Evolutionary conservation across 768 basidiomycete genomes (phyloP).

Genomic region (Russula earlei): DNA sequence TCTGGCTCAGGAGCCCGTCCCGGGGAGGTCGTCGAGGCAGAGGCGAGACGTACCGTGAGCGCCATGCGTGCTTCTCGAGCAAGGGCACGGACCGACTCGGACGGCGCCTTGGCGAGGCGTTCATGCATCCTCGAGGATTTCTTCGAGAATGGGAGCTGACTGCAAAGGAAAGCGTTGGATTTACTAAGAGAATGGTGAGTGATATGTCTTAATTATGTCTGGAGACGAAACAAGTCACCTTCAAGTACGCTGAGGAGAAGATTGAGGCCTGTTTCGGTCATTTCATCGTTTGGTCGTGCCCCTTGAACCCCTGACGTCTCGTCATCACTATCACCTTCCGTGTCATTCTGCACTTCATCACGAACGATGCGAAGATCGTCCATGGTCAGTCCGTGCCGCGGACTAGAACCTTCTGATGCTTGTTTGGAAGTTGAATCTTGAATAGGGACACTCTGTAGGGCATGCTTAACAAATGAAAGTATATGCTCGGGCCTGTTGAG

Average conservation of each 20-base stretch:
- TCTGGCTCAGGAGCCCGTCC: slow-evolving; percentile 41
- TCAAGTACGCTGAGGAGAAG: slow-evolving; percentile 79
- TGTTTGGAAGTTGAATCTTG: slow-evolving; percentile 8
- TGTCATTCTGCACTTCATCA: slow-evolving; percentile 26
- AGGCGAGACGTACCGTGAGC: slow-evolving; percentile 70
- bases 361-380: slow-evolving; percentile 32
- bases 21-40: slow-evolving; percentile 34
- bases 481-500: slow-evolving; percentile 60
- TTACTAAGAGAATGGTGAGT: slow-evolving; percentile 26
- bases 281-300: slow-evolving; percentile 42
- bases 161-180: slow-evolving; percentile 53
- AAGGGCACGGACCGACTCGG: slow-evolving; percentile 42
- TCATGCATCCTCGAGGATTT: slow-evolving; percentile 63
- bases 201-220: background rate
- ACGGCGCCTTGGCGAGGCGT: slow-evolving; percentile 39
- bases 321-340: slow-evolving; percentile 35
- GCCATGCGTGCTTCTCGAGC: slow-evolving; percentile 78
- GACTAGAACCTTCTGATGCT: background rate
- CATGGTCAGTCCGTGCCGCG: slow-evolving; percentile 24
- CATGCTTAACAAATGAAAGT: slow-evolving; percentile 74
- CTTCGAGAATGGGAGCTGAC: slow-evolving; percentile 53
- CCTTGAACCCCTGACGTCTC: slow-evolving; percentile 40
- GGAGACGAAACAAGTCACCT: slow-evolving; percentile 36
- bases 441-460: slow-evolving; percentile 38
- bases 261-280: slow-evolving; percentile 70